phyloP scores from a whole-genome alignment of 805 yeast species.

The Tetrapisispora fleetii region DNA sequence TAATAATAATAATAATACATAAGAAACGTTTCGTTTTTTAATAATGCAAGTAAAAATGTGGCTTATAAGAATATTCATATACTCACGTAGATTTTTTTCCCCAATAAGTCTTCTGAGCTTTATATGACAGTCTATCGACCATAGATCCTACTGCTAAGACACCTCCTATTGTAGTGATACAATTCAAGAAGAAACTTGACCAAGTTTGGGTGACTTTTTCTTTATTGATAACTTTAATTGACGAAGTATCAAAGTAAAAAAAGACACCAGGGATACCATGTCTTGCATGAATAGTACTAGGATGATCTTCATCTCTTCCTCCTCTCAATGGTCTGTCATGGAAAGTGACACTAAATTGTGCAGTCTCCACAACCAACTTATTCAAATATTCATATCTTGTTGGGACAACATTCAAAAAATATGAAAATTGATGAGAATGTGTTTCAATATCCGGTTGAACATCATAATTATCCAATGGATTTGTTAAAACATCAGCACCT shows the following conservation, averaged over 20 bases:
- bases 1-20: background rate
- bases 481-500: constrained; percentile 28
- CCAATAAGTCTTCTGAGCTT: constrained; percentile 67
- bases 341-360: constrained; percentile 80
- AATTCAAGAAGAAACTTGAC: constrained; percentile 74
- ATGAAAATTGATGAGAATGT: constrained; percentile 59
- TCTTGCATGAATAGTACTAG: constrained; percentile 64
- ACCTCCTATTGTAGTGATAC: constrained; percentile 89
- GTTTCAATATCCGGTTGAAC: constrained; percentile 26
- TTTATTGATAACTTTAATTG: constrained; percentile 79
- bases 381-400: constrained; percentile 69
- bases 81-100: constrained; percentile 16
- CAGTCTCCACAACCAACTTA: constrained; percentile 49
- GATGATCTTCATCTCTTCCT: constrained; percentile 85
- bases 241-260: constrained; percentile 83
- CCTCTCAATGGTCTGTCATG: constrained; percentile 83
- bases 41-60: background rate
- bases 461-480: constrained; percentile 57
- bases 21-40: background rate
- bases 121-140: constrained; percentile 80
- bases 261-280: constrained; percentile 95
- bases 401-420: constrained; percentile 82
- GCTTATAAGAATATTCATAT: background rate
- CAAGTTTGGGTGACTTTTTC: constrained; percentile 61
- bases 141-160: constrained; percentile 87